Base-by-base conservation (phyloP, 1,139 yeast species). In the Diutina catenulata region DNA sequence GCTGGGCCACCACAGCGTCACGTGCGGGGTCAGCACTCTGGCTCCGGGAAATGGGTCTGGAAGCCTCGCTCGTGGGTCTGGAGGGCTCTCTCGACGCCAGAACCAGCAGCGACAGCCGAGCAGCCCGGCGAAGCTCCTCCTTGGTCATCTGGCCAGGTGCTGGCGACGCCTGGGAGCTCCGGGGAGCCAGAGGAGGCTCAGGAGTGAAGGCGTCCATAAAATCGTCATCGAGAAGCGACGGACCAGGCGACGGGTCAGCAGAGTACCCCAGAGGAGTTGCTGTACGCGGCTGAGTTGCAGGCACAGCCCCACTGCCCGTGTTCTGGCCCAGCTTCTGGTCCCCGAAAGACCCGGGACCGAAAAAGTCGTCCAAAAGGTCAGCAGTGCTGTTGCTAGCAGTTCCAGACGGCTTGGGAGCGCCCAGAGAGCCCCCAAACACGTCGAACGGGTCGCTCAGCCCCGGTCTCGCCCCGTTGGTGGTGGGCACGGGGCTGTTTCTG, bases 1-100 rank as follows among this genome's bases (percentile, higher is more conserved):
- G 61, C 47, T 77, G 83, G 0, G 91, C 91, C 20, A 83, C 54
- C 2, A 76, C 64, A 18, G 63, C 64, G 49, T 80, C 93, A 31
- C 31, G 20, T 22, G n/a, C 27, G 15, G 16, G 19, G 15, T 21
- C 20, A 19, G 18, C 25, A 35, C 23, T 27, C 28, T 14, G 8
- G 13, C 37, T 24, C 27, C 26, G 22, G 9, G 23, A 11, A 3
- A 19, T 28, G 5, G n/a, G 22, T 31, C 28, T 28, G 29, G 15
- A 36, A 18, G 4, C 14, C 35, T 23, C 5, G 29, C 28, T 7
- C 24, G 26, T 6, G 39, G 24, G 4, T 11, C 19, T 6, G 40
- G 25, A 1, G 32, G 10, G 7, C 27, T 16, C 5, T 37, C 28
- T 16, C 5, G 20, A 6, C 3, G 15, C 21, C 4, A 9, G 7